These are phyloP conservation scores for Teratosphaeria epicoccoides DNA, from an alignment of 2,329 filamentous ascomycete species.

Conservation along the genomic window DNA sequence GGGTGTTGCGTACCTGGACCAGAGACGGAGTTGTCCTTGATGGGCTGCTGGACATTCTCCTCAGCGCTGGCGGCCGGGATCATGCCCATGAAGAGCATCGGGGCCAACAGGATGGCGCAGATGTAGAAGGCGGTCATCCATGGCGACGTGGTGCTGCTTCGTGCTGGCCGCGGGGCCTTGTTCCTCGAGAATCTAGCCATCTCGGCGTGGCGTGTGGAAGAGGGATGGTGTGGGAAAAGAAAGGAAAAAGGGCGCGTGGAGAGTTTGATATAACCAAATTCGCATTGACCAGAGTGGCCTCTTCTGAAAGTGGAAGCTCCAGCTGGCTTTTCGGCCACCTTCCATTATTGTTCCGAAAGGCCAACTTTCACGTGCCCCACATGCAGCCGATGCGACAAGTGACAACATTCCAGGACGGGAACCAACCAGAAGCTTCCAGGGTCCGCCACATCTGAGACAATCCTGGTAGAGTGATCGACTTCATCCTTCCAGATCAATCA, in stretches of 20 bases:
- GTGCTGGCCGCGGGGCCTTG: slow-evolving; percentile 6
- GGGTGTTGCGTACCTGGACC: slow-evolving; percentile 49
- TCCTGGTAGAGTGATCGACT: no score
- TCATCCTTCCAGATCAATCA: background rate
- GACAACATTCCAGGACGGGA: background rate
- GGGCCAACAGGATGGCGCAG: slow-evolving; percentile 72
- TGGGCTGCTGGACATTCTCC: slow-evolving; percentile 52
- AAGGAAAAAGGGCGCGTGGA: background rate
- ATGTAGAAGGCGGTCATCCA: slow-evolving; percentile 90
- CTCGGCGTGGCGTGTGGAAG: slow-evolving; percentile 10
- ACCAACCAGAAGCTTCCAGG: background rate
- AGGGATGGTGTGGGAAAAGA: background rate
- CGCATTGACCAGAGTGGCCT: background rate
- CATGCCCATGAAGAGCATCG: slow-evolving; percentile 70
- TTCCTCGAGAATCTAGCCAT: slow-evolving; percentile 27
- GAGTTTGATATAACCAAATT: background rate
- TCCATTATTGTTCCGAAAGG: background rate
- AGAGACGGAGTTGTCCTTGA: slow-evolving; percentile 54
- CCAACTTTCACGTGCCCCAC: slow-evolving; percentile 1
- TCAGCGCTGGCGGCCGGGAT: slow-evolving; percentile 48
- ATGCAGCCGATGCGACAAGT: no score
- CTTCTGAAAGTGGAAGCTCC: background rate
- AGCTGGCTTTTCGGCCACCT: slow-evolving; percentile 1
- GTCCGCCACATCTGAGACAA: background rate
- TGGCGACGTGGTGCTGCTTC: slow-evolving; percentile 11